These are phyloP conservation scores for Avena atlantica DNA, from an alignment of 176 grass and related monocot genomes.

Conservation along the genomic window DNA sequence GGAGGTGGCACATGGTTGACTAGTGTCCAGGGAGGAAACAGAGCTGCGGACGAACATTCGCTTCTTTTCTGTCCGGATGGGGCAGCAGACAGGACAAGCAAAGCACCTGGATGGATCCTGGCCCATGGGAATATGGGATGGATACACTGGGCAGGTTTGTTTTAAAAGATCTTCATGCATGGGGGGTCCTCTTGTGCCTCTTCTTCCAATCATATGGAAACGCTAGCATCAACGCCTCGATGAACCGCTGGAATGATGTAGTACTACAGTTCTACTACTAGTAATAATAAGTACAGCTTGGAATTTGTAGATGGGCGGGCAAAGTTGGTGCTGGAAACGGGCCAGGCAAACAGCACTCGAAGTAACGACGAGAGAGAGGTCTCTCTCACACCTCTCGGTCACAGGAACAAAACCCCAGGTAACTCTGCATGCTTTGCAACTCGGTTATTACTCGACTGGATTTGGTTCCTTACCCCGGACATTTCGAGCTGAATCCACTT, in stretches of 20 bases:
- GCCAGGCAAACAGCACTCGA: neutral
- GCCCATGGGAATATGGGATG: too few relatives aligned
- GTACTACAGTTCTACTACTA: too few relatives aligned
- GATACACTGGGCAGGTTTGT: too few relatives aligned
- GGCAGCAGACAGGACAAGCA: too few relatives aligned
- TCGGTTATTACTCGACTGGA: neutral
- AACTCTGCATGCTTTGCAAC: too few relatives aligned
- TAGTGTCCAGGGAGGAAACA: conserved; percentile 14
- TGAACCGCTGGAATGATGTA: too few relatives aligned
- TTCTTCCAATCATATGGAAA: too few relatives aligned
- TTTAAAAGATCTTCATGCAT: too few relatives aligned
- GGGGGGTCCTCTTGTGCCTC: too few relatives aligned
- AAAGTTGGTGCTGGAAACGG: neutral
- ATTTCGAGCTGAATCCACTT: neutral
- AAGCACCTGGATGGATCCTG: too few relatives aligned
- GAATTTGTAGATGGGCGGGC: neutral
- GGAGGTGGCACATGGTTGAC: conserved; percentile 36
- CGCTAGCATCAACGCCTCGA: too few relatives aligned
- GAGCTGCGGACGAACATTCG: neutral
- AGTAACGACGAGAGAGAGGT: neutral
- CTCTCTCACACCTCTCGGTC: neutral
- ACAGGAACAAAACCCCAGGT: neutral
- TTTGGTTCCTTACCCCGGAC: neutral
- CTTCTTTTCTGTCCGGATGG: neutral
- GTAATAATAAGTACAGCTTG: neutral